phyloP scores from a whole-genome alignment of 78 protist genomes.

The Bigelowiella natans region DNA sequence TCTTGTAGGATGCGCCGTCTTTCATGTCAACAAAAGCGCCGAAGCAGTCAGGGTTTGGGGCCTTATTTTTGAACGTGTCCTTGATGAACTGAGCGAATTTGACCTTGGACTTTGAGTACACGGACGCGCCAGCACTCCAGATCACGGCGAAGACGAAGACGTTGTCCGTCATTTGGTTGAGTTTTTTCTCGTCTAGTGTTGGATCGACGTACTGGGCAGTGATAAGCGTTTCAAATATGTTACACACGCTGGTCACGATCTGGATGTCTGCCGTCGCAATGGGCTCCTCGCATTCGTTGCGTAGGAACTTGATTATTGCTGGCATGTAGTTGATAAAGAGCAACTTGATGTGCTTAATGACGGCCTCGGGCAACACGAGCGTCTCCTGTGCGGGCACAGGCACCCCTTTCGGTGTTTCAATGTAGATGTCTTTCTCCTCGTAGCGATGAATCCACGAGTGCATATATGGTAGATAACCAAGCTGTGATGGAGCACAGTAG shows the following conservation, averaged over 20 bases:
- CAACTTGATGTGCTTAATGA: background rate
- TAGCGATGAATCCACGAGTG: conserved; percentile 30
- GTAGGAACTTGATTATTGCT: background rate
- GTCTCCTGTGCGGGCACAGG: background rate
- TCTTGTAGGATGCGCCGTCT: background rate
- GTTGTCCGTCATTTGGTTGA: background rate
- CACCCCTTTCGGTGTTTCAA: background rate
- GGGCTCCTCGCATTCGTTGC: conserved; percentile 21
- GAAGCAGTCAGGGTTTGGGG: background rate
- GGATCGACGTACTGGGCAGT: background rate
- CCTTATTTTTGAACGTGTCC: background rate
- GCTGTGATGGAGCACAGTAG: conserved; percentile 42
- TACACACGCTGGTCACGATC: background rate
- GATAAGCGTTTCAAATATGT: background rate
- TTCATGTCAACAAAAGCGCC: background rate
- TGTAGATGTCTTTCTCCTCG: background rate
- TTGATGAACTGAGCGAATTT: background rate
- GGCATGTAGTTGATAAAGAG: background rate
- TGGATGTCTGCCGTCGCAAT: conserved; percentile 18
- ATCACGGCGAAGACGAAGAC: conserved; percentile 23
- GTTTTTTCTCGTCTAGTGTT: background rate
- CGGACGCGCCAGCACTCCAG: conserved; percentile 40
- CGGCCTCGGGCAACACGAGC: background rate
- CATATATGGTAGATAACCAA: conserved; percentile 49
- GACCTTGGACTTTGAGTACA: background rate